These are phyloP conservation scores for Chlorencoelia australis DNA, from an alignment of 2,329 filamentous ascomycete species.

Conservation along the genomic window DNA sequence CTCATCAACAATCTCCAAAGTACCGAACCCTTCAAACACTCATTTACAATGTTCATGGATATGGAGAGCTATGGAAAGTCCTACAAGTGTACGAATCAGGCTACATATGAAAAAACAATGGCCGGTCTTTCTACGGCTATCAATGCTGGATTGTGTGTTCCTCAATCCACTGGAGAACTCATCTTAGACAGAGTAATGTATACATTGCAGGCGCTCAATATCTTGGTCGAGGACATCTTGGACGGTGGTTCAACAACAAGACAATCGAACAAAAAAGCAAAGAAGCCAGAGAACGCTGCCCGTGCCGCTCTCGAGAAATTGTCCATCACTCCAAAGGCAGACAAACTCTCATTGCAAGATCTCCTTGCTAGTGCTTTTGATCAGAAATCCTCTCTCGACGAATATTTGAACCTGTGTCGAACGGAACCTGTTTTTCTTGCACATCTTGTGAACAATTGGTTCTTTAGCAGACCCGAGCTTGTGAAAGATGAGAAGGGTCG, in stretches of 20 bases:
- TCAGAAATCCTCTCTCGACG: constrained; percentile 27
- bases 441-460: constrained; percentile 4
- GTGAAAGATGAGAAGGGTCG: constrained; percentile 36
- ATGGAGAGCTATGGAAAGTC: constrained; percentile 31
- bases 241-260: constrained; percentile 28
- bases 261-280: constrained; percentile 17
- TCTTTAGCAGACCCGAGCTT: constrained; percentile 23
- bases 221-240: constrained; percentile 35
- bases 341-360: constrained; percentile 27
- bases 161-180: constrained; percentile 7
- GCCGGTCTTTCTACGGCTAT: constrained; percentile 17
- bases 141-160: constrained; percentile 2
- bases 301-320: constrained; percentile 28
- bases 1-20: constrained; percentile 27
- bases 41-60: constrained; percentile 30
- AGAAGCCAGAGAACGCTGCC: constrained; percentile 25
- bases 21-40: constrained; percentile 22
- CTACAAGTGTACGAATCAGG: constrained; percentile 17
- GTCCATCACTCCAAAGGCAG: constrained; percentile 16
- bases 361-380: constrained; percentile 26
- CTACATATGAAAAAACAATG: constrained; percentile 11
- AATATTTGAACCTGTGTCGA: constrained; percentile 26
- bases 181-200: constrained; percentile 32
- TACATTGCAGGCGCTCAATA: constrained; percentile 31
- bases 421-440: constrained; percentile 4